phyloP scores from a whole-genome alignment of 2,329 filamentous ascomycete species.

The Botrytis medusae region DNA sequence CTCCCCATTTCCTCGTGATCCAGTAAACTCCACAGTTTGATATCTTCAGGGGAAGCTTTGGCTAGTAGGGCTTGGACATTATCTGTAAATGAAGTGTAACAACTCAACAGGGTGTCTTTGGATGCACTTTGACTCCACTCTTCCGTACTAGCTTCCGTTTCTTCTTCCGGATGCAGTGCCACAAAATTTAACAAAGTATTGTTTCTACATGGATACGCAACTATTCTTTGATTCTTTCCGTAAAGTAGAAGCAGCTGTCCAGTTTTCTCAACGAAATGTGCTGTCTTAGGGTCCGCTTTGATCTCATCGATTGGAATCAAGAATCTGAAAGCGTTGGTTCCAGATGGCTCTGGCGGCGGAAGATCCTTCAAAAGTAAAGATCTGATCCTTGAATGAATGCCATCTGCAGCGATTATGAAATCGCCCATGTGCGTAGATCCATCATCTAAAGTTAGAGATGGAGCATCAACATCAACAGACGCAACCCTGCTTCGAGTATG shows the following conservation, averaged over 20 bases:
- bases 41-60: constrained; percentile 46
- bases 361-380: neutral
- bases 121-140: constrained; percentile 45
- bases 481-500: constrained; percentile 46
- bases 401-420: constrained; percentile 56
- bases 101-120: constrained; percentile 43
- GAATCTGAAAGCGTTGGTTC: constrained; percentile 34
- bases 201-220: constrained; percentile 50
- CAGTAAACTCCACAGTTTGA: constrained; percentile 60
- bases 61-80: constrained; percentile 43
- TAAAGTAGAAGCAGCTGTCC: constrained; percentile 45
- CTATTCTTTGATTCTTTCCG: constrained; percentile 45
- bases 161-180: constrained; percentile 52
- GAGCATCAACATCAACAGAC: constrained; percentile 45
- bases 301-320: constrained; percentile 32
- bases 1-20: constrained; percentile 43
- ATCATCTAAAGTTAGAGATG: constrained; percentile 47
- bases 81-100: constrained; percentile 47
- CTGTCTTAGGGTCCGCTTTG: constrained; percentile 41
- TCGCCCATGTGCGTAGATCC: constrained; percentile 49
- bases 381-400: constrained; percentile 41
- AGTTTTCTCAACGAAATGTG: constrained; percentile 37
- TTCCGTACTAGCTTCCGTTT: constrained; percentile 43
- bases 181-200: constrained; percentile 51
- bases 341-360: constrained; percentile 20